Percentiles rank a stretch among this genome's conserved stretches.
phyloP scores from a whole-genome alignment of 225 moss, liverwort and hornwort genomes.

The Pleurozium schreberi region DNA sequence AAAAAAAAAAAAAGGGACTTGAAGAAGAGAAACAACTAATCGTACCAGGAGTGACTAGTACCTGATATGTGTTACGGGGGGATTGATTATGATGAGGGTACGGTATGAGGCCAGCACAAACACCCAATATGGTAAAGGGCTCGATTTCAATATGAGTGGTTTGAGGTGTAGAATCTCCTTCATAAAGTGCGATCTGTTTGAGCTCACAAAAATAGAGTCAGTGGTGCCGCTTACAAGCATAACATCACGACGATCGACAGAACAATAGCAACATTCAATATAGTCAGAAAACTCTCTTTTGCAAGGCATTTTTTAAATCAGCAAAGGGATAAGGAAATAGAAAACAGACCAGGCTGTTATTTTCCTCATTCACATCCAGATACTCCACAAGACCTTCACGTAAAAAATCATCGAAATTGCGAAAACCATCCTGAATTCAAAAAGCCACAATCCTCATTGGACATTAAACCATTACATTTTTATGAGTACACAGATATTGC shows the following conservation, averaged over 20 bases:
- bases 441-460: not conserved
- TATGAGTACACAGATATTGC: not conserved
- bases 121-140: conserved; percentile 97
- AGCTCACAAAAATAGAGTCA: conserved; percentile 1
- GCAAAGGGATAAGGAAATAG: not conserved
- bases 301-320: not conserved
- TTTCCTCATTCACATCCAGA: conserved; percentile 98
- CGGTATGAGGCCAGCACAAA: conserved; percentile 99
- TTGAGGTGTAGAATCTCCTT: conserved; percentile 62
- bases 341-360: conserved; percentile 75
- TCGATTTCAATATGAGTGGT: conserved; percentile 99
- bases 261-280: not conserved
- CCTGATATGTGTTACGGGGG: conserved; percentile 97
- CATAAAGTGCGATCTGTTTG: conserved; percentile 89
- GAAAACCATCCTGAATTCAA: conserved; percentile 79
- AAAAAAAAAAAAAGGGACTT: not conserved
- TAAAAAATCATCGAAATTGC: conserved; percentile 94
- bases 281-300: not conserved
- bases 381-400: conserved; percentile 96
- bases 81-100: conserved; percentile 98
- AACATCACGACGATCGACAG: not conserved
- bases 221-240: not conserved
- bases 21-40: not conserved
- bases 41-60: not conserved
- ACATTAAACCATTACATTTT: not conserved